These are phyloP conservation scores for Vigna mungo DNA, from an alignment of 306 rosid genomes.

Conservation along the genomic window DNA sequence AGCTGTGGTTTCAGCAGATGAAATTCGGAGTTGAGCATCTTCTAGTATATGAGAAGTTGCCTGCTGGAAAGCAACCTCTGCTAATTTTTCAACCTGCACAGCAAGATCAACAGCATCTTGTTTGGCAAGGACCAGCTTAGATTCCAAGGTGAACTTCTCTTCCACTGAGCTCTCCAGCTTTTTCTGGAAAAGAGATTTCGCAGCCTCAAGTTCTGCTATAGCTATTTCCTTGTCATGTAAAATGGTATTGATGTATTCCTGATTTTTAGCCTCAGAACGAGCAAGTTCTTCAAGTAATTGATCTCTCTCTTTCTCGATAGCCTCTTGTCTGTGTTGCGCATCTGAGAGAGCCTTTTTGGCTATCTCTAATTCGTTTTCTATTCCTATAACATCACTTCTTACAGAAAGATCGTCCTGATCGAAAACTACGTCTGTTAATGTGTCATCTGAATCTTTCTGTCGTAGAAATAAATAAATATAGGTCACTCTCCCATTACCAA, in stretches of 20 bases:
- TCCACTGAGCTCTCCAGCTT: constrained; percentile 67
- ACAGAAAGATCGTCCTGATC: constrained; percentile 51
- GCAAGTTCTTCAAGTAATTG: constrained; percentile 68
- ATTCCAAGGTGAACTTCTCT: constrained; percentile 66
- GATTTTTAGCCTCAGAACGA: constrained; percentile 58
- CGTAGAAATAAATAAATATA: constrained; percentile 49
- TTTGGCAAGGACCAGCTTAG: constrained; percentile 76
- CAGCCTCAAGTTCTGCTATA: constrained; percentile 68
- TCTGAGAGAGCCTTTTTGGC: constrained; percentile 62
- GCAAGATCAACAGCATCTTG: constrained; percentile 81
- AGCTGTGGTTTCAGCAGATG: constrained; percentile 78
- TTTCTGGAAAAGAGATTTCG: constrained; percentile 64
- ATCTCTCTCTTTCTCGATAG: constrained; percentile 70
- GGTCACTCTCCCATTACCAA: constrained; percentile 41
- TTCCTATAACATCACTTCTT: constrained; percentile 46
- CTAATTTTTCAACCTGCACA: constrained; percentile 80
- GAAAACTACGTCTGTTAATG: constrained; percentile 49
- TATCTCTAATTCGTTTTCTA: constrained; percentile 49
- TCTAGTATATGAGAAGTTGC: constrained; percentile 79
- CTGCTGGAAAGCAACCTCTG: constrained; percentile 77
- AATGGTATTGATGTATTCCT: constrained; percentile 63
- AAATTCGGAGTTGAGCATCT: constrained; percentile 72
- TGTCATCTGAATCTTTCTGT: constrained; percentile 66
- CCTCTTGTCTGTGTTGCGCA: constrained; percentile 58
- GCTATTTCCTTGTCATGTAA: constrained; percentile 73